Base-by-base conservation (phyloP, 2,329 filamentous ascomycete species). In the Plenodomus biglobosus region DNA sequence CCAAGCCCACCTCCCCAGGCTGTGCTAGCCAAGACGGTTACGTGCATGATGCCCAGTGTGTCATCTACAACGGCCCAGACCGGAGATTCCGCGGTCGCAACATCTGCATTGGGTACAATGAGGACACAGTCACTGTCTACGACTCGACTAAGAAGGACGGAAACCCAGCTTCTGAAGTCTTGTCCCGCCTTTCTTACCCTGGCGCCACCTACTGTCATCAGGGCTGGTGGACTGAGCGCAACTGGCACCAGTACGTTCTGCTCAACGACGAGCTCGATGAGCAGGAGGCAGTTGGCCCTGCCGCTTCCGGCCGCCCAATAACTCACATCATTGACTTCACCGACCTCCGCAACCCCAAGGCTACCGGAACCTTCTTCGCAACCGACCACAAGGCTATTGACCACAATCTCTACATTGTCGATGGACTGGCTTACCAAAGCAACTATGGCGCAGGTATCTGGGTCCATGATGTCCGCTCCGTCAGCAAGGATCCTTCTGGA, bases 1-100 rank as follows among this genome's bases (percentile, higher is more conserved):
- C 72, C 35, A 81, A 80, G 58, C 78, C 80, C 7, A 75, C 70
- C 16, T 76, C 74, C 2, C 77, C 79, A 8, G 81, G 81, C 16
- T 84, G 62, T 58, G 77, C 78, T 8, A 69, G 73, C 35, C 63
- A 76, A 32, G 81, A 83, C 61, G 80, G 80, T 44, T 84, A 84
- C 61, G 80, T 83, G 4, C 81, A 84, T 62, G 81, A 84, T 57
- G 81, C 81, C 1, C 81, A 85, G 66, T 84, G 81, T 62, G 69
- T 84, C 8, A 75, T 76, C 35, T 81, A 80, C 69, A 75, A 73
- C 8, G 80, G 80, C 0, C 79, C 79, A 0, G 74, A 81, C 54
- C 64, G 65, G 27, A 63, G 71, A 27, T 82, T 78, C 65, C 61
- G 67, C 3, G 78, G 75, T 11, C 71, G 71, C 8, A 78, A 82